These are phyloP conservation scores for Apophysomyces ossiformis DNA, from an alignment of 371 early-diverging fungal species.

Conservation along the genomic window DNA sequence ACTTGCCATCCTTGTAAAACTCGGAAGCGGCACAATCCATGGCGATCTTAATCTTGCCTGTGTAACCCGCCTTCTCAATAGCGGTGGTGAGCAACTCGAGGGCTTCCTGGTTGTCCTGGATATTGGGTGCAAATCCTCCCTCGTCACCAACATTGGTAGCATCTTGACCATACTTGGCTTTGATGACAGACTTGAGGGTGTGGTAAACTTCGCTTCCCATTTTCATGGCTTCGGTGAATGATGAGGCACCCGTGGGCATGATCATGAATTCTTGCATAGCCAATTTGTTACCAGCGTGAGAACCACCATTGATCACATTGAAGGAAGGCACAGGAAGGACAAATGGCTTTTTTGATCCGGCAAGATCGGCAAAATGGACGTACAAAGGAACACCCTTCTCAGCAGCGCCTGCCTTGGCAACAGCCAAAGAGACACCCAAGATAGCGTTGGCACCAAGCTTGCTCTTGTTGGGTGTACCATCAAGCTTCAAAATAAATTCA, in stretches of 20 bases:
- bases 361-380: constrained; percentile 90
- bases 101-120: constrained; percentile 97
- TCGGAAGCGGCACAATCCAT: constrained; percentile 99
- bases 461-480: constrained; percentile 96
- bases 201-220: constrained; percentile 98
- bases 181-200: constrained; percentile 93
- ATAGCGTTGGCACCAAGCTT: constrained; percentile 99
- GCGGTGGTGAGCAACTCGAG: constrained; percentile 93
- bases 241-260: constrained; percentile 93
- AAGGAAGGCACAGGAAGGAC: constrained; percentile 98
- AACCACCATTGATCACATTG: constrained; percentile 99
- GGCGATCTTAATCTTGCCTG: constrained; percentile 95
- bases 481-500: constrained; percentile 87
- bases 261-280: constrained; percentile 99
- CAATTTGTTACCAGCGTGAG: constrained; percentile 99
- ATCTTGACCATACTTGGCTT: constrained; percentile 98
- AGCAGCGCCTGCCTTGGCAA: constrained; percentile 96
- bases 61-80: constrained; percentile 94
- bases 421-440: constrained; percentile 97
- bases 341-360: constrained; percentile 82
- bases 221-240: constrained; percentile 97
- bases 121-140: constrained; percentile 99
- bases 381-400: constrained; percentile 92
- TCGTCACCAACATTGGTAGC: constrained; percentile 99
- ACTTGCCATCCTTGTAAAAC: constrained; percentile 96